Evolutionary conservation across 1,139 yeast genomes (phyloP).

Genomic region (Protomyces inundatus): DNA sequence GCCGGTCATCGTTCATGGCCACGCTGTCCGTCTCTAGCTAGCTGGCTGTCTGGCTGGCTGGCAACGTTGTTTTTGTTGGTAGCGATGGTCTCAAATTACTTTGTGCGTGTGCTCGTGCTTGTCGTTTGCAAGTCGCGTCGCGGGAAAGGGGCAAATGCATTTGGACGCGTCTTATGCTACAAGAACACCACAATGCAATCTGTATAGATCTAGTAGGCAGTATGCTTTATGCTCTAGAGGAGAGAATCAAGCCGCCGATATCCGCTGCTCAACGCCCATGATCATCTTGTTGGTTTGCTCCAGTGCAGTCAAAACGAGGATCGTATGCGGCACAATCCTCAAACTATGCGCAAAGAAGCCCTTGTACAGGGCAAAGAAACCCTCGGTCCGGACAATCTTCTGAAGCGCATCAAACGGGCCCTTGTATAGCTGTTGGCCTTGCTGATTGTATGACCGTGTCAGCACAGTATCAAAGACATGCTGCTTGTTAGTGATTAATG

Average conservation of each 20-base stretch:
- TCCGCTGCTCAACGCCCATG: slow-evolving; percentile 13
- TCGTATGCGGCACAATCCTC: slow-evolving; percentile 84
- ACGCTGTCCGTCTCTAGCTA: too few relatives aligned
- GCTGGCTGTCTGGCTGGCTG: too few relatives aligned
- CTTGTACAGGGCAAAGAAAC: slow-evolving; percentile 81
- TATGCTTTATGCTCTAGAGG: too few relatives aligned
- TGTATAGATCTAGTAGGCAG: too few relatives aligned
- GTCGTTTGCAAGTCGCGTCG: too few relatives aligned
- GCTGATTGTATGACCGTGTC: slow-evolving; percentile 92
- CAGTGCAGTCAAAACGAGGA: slow-evolving; percentile 18
- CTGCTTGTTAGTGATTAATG: not conserved
- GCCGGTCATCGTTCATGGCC: slow-evolving; percentile 4
- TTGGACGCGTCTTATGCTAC: too few relatives aligned
- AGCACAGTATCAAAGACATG: slow-evolving; percentile 74
- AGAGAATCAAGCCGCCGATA: not conserved
- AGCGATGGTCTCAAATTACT: too few relatives aligned
- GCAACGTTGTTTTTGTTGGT: too few relatives aligned
- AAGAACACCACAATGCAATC: too few relatives aligned
- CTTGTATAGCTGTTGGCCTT: slow-evolving; percentile 66
- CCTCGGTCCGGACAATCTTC: slow-evolving; percentile 78
- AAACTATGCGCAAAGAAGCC: slow-evolving; percentile 90
- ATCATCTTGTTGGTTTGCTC: slow-evolving; percentile 23
- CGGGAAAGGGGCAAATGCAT: too few relatives aligned
- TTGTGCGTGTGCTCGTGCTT: too few relatives aligned
- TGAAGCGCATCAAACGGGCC: slow-evolving; percentile 85